Percentiles rank a stretch among this genome's conserved stretches.
phyloP scores from a whole-genome alignment of 805 yeast genomes.

The Myxozyma sirexii region DNA sequence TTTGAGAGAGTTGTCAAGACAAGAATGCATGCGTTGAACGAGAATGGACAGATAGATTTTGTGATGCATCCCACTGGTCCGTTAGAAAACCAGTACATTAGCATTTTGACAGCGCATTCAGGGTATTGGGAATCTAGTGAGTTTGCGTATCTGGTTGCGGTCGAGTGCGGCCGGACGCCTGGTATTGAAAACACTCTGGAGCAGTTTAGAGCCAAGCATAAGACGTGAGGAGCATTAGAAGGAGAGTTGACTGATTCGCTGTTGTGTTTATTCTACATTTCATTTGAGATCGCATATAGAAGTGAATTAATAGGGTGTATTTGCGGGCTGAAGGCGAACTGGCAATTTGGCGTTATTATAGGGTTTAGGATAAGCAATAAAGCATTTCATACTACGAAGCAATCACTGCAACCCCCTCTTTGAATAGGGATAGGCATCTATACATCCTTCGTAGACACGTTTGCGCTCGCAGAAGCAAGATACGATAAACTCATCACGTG shows the following conservation, averaged over 20 bases:
- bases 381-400: no score
- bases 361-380: no score
- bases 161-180: slow-evolving; percentile 41
- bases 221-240: background rate
- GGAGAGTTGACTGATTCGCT: no score
- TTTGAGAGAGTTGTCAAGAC: slow-evolving; percentile 35
- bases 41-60: slow-evolving; percentile 83
- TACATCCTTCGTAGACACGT: no score
- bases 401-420: no score
- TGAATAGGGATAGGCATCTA: no score
- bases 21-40: slow-evolving; percentile 58
- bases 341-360: no score
- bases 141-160: slow-evolving; percentile 62
- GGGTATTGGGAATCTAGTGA: slow-evolving; percentile 87
- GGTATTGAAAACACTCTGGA: slow-evolving; percentile 39
- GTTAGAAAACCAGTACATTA: slow-evolving; percentile 75
- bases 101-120: slow-evolving; percentile 85
- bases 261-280: no score
- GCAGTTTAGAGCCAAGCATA: slow-evolving; percentile 27
- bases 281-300: no score
- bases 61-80: slow-evolving; percentile 61
- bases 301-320: no score
- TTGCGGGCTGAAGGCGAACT: no score
- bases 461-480: no score
- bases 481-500: background rate